Percentiles rank a stretch among this genome's conserved stretches.
phyloP scores from a whole-genome alignment of 1,139 yeast species.

The Casaregolazyma suthepensis region DNA sequence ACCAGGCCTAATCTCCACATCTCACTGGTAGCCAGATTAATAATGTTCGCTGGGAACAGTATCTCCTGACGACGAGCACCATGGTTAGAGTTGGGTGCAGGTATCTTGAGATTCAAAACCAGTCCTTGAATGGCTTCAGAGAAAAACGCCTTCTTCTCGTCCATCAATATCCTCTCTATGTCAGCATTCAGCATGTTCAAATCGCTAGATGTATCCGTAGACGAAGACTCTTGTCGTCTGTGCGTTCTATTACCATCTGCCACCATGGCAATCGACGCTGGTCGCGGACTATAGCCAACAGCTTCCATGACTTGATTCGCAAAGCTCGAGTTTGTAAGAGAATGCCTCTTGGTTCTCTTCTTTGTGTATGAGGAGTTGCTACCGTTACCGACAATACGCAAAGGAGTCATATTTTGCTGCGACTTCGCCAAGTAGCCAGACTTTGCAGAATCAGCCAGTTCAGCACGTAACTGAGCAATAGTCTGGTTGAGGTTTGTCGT shows the following conservation, averaged over 20 bases:
- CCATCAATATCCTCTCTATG: slow-evolving; percentile 51
- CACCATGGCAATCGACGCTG: slow-evolving; percentile 30
- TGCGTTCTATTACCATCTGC: slow-evolving; percentile 16
- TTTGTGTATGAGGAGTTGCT: slow-evolving; percentile 18
- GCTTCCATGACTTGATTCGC: slow-evolving; percentile 18
- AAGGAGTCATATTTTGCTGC: slow-evolving; percentile 16
- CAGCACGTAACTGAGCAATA: slow-evolving; percentile 63
- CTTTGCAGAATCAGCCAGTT: slow-evolving; percentile 44
- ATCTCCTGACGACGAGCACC: slow-evolving; percentile 86
- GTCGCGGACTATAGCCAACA: slow-evolving; percentile 30
- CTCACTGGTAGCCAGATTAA: slow-evolving; percentile 85
- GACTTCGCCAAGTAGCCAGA: slow-evolving; percentile 29
- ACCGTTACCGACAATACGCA: slow-evolving; percentile 20
- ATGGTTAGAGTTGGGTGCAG: slow-evolving; percentile 74
- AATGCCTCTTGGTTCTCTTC: slow-evolving; percentile 31
- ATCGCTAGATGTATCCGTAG: slow-evolving; percentile 26
- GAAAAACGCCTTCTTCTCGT: slow-evolving; percentile 63
- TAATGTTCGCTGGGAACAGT: slow-evolving; percentile 91
- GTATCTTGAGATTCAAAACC: slow-evolving; percentile 81
- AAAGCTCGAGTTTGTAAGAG: slow-evolving; percentile 22
- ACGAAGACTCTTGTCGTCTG: slow-evolving; percentile 22
- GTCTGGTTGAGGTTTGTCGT: slow-evolving; percentile 47
- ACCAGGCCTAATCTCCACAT: slow-evolving; percentile 98
- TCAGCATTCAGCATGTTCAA: slow-evolving; percentile 32
- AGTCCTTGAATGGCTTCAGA: slow-evolving; percentile 85